Conservation (phyloP, 805 yeast genomes). For the Zygosaccharomyces bisporus region DNA sequence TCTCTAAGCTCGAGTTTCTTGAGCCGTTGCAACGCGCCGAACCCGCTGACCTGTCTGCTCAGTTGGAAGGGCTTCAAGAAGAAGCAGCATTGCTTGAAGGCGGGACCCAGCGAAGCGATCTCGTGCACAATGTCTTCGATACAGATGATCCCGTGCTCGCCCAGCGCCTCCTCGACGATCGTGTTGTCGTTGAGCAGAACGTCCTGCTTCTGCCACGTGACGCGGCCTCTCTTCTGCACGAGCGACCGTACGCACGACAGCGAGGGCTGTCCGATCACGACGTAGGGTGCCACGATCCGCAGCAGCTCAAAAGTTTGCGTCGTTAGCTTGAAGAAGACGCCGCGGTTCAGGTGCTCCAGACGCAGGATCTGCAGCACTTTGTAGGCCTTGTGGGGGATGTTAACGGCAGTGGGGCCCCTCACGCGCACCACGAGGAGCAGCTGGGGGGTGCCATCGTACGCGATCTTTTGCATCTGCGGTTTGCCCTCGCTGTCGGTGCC, state of each 20-base stretch:
- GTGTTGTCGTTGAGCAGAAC: constrained; percentile 68
- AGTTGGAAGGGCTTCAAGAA: constrained; percentile 70
- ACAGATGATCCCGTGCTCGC: constrained; percentile 69
- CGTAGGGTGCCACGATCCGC: constrained; percentile 66
- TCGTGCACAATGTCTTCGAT: constrained; percentile 78
- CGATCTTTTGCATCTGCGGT: constrained; percentile 21
- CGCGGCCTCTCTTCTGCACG: constrained; percentile 72
- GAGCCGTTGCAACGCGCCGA: constrained; percentile 68
- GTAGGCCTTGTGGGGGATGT: constrained; percentile 60
- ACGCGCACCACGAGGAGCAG: constrained; percentile 66
- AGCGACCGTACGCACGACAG: constrained; percentile 65
- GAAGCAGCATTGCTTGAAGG: constrained; percentile 54
- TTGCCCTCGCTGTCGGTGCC: constrained; percentile 11
- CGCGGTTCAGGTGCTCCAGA: constrained; percentile 56
- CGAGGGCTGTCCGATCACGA: constrained; percentile 73
- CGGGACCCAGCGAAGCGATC: constrained; percentile 57
- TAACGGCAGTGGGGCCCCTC: constrained; percentile 59
- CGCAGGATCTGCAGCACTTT: constrained; percentile 60
- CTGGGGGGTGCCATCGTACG: constrained; percentile 43
- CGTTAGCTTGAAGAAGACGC: constrained; percentile 67
- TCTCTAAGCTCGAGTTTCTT: constrained; percentile 57
- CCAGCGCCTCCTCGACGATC: constrained; percentile 66
- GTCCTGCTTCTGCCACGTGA: constrained; percentile 38
- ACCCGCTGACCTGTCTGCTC: constrained; percentile 67
- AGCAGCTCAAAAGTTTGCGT: constrained; percentile 57